phyloP scores from a whole-genome alignment of 805 yeast species.

The Nakazawaea pomicola region DNA sequence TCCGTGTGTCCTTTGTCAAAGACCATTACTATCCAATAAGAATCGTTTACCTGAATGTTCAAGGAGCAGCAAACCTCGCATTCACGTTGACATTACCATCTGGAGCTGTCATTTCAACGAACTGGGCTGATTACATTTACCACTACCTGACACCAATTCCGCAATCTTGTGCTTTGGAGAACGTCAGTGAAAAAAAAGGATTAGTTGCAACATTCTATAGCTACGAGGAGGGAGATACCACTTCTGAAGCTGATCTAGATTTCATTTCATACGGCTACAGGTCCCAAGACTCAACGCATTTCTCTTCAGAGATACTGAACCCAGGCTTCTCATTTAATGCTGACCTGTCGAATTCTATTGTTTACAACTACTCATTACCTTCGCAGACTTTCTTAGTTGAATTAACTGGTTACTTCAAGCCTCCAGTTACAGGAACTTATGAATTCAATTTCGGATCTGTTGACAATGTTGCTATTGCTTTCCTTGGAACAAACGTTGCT shows the following conservation, averaged over 20 bases:
- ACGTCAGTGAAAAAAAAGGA: background rate
- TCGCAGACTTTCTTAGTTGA: background rate
- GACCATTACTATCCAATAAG: background rate
- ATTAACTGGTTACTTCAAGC: background rate
- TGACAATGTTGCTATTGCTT: background rate
- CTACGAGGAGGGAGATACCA: background rate
- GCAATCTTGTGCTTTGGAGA: background rate
- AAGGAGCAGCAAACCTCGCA: background rate
- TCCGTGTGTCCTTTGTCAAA: background rate
- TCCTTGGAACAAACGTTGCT: background rate
- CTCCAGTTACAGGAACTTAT: background rate
- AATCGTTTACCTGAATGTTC: background rate
- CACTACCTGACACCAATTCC: background rate
- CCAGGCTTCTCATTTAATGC: background rate
- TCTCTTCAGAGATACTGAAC: background rate
- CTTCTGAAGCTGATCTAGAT: background rate
- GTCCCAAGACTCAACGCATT: background rate
- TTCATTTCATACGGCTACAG: background rate
- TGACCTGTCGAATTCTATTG: no score
- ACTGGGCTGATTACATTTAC: background rate
- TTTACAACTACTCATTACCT: background rate
- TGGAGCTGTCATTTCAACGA: background rate
- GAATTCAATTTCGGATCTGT: background rate
- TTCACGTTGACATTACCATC: background rate
- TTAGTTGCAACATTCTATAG: background rate